phyloP scores from a whole-genome alignment of 2,329 filamentous ascomycete genomes.

The Talaromyces sp. region DNA sequence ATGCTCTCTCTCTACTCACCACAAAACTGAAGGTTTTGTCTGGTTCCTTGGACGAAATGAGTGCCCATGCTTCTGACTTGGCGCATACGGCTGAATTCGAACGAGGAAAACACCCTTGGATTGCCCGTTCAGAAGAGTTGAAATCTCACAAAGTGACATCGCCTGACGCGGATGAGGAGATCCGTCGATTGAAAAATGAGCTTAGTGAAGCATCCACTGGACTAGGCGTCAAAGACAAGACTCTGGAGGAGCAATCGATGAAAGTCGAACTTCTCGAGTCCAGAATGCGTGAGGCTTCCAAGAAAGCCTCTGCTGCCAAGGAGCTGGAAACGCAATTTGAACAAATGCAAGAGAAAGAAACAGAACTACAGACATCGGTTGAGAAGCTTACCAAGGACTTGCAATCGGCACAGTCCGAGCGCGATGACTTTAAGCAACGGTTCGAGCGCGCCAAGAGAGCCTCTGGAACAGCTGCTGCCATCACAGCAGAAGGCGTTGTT shows the following conservation, averaged over 20 bases:
- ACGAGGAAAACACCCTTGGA: conserved; percentile 71
- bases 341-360: conserved; percentile 30
- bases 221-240: conserved; percentile 70
- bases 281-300: conserved; percentile 75
- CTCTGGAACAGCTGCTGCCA: conserved; percentile 31
- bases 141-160: conserved; percentile 76
- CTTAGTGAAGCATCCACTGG: conserved; percentile 71
- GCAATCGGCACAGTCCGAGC: conserved; percentile 33
- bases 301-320: conserved; percentile 59
- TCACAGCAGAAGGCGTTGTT: conserved; percentile 33
- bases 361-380: conserved; percentile 27
- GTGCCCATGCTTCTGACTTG: conserved; percentile 64
- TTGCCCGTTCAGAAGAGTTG: conserved; percentile 73
- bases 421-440: conserved; percentile 37
- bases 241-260: conserved; percentile 78
- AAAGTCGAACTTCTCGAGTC: conserved; percentile 91
- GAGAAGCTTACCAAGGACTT: conserved; percentile 35
- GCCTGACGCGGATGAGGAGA: conserved; percentile 78
- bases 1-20: conserved; percentile 65
- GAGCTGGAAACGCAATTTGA: conserved; percentile 41
- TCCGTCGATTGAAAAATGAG: conserved; percentile 74
- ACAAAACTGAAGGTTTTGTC: conserved; percentile 63
- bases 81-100: conserved; percentile 77
- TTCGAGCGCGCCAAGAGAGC: conserved; percentile 40
- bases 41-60: conserved; percentile 64